phyloP scores from a whole-genome alignment of 768 basidiomycete genomes.

The Epithele typhae region DNA sequence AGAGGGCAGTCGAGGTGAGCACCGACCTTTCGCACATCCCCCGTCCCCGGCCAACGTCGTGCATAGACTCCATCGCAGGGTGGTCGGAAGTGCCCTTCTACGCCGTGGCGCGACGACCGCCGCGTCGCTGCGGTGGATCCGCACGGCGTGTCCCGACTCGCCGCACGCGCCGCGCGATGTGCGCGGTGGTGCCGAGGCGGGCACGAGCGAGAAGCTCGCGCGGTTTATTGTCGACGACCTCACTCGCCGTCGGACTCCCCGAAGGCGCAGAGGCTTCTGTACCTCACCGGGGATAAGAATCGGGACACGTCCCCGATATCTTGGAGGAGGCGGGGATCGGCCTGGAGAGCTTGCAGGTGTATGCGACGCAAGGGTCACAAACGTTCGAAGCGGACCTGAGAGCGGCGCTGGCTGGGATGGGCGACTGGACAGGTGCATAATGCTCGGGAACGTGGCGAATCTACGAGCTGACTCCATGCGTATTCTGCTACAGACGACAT shows the following conservation, averaged over 20 bases:
- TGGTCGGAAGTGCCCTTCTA: conserved; percentile 72
- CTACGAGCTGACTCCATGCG: too few species aligned
- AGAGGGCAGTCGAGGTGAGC: too few species aligned
- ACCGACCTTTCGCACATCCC: too few species aligned
- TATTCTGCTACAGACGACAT: neutral
- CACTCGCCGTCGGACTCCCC: conserved; percentile 2
- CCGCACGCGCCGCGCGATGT: conserved; percentile 31
- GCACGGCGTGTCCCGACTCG: conserved; percentile 21
- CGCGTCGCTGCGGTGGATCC: conserved; percentile 35
- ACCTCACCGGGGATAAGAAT: conserved; percentile 87
- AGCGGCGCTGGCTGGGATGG: neutral
- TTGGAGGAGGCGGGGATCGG: conserved; percentile 41
- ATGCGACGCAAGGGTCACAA: conserved; percentile 57
- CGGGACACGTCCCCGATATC: conserved; percentile 56
- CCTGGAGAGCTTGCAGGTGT: conserved; percentile 58
- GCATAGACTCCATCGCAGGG: too few species aligned
- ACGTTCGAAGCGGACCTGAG: conserved; percentile 44
- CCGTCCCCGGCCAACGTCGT: too few species aligned
- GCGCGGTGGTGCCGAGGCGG: conserved; percentile 47
- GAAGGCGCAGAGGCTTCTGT: conserved; percentile 46
- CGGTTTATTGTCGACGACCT: conserved; percentile 50
- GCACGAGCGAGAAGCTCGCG: conserved; percentile 66
- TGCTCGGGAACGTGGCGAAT: too few species aligned
- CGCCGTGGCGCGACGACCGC: conserved; percentile 72
- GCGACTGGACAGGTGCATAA: too few species aligned